Evolutionary conservation across 257 asterid species (phyloP), one percentile per base, ranked within the genome.

Genomic region (Solanum bukasovii): DNA sequence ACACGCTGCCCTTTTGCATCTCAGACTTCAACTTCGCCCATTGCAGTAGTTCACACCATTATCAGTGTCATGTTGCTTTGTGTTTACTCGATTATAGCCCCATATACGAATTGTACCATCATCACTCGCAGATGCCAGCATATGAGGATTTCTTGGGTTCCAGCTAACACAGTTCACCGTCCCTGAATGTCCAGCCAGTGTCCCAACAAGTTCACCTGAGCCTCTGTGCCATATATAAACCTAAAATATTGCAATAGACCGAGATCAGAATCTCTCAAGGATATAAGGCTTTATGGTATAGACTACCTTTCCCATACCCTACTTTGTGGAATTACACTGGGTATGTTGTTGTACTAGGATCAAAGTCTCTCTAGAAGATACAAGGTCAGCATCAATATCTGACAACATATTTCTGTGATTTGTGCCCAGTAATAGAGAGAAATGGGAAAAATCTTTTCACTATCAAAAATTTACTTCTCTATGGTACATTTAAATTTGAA

Each of bases 81-180:
- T 86, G 61, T 91, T 90, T 70, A 93, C 95, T 94, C 90, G 91
- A 70, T 91, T 72, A 89, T 94, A 79, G 75, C 99, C 99, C 99
- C 99, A 96, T 85, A 96, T 89, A 74, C 97, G 97, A 88, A 96
- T 94, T 4, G 98, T 95, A 27, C 93, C 91, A 89, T 96, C 99
- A 73, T 96, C 98, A 88, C 99, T 95, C 27, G 99, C 99, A 34
- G 98, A 94, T 21, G 98, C 98, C 88, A 96, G 92, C 96, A 96
- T 96, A 85, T 93, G 95, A 82, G 96, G 98, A 89, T 96, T 95
- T 6, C 81, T 84, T 1, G 99, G 98, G 78, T 94, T 96, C 99
- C 98, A 96, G 91, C 98, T 95, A 42, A 96, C 99, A 40, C 98
- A 95, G 92, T 95, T 96, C 11, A 96, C 98, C 1, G 96, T 90